Percentiles rank a stretch among this genome's conserved stretches.
phyloP scores from a whole-genome alignment of 495 filamentous ascomycete species.

The Aspergillus nidulans region DNA sequence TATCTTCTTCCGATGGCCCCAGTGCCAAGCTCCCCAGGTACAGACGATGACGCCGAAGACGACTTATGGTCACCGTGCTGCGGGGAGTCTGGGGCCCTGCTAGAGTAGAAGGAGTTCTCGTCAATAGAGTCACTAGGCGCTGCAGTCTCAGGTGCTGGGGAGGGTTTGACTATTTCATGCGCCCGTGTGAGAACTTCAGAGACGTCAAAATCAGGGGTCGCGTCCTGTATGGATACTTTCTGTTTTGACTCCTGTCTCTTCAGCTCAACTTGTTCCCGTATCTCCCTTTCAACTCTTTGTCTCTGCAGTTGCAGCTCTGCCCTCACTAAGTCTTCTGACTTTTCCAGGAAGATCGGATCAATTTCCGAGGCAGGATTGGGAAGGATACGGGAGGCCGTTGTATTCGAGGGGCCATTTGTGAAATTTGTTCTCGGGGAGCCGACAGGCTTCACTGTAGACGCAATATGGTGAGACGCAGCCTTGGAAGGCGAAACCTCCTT shows the following conservation, averaged over 20 bases:
- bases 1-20: constrained; percentile 28
- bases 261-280: constrained; percentile 72
- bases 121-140: constrained; percentile 76
- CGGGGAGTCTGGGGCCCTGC: constrained; percentile 57
- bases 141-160: constrained; percentile 48
- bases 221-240: constrained; percentile 53
- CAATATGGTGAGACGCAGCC: constrained; percentile 28
- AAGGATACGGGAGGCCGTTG: constrained; percentile 29
- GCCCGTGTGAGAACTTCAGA: constrained; percentile 69
- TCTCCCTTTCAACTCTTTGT: constrained; percentile 68
- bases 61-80: constrained; percentile 27
- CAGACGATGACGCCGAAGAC: constrained; percentile 26
- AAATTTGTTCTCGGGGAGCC: constrained; percentile 28
- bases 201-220: constrained; percentile 68
- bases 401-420: constrained; percentile 23
- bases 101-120: constrained; percentile 93
- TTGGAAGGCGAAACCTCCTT: constrained; percentile 22
- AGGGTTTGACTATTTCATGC: constrained; percentile 63
- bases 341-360: constrained; percentile 75
- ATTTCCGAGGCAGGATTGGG: constrained; percentile 49
- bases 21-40: constrained; percentile 21
- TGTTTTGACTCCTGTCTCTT: constrained; percentile 52
- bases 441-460: constrained; percentile 23
- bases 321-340: constrained; percentile 76
- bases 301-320: constrained; percentile 79